Evolutionary conservation across 306 rosid species (phyloP), one percentile per base, ranked within the genome.

Genomic region (Malus sylvestris): DNA sequence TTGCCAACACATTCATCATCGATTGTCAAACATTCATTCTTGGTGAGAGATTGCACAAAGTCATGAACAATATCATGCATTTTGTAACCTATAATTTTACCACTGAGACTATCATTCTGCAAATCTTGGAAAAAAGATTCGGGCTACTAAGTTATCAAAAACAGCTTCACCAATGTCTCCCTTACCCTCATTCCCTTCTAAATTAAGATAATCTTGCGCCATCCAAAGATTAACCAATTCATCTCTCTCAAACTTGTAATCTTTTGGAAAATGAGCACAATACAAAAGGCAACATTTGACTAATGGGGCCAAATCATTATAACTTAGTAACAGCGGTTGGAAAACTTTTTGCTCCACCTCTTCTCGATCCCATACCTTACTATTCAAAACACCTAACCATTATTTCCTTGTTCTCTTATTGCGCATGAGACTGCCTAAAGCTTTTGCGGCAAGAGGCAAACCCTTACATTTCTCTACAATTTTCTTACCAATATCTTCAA

Each of bases 351-450:
- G 55, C 55, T 16, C 55, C 3, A 51, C 18, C 20, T 16, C 20
- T 51, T 51, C 55, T 15, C 20, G 8, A 51, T 49, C 7, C 75
- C 75, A 68, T 16, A 67, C 13, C 15, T 68, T 51, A 44, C 59
- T 77, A 0, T 30, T 23, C 74, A 77, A 68, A 19, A 77, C 70
- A 52, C 15, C 25, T 4, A 20, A 10, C 75, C 81, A 44, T n/a
- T 38, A 27, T 10, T n/a, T 23, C 5, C 0, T 46, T 0, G 30
- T 77, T 60, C 9, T 20, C 69, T 57, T 45, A 3, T 59, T 40
- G 4, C 3, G 69, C 69, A 77, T 23, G 3, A 68, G 69, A 19
- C 81, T 77, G 13, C 75, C 81, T 29, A 69, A 45, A 7, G 62
- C 29, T 14, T 69, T 77, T 25, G 81, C 75, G 0, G 20, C 55